Evolutionary conservation across 2,329 filamentous ascomycete species (phyloP).

Genomic region (Verticillium nubilum): DNA sequence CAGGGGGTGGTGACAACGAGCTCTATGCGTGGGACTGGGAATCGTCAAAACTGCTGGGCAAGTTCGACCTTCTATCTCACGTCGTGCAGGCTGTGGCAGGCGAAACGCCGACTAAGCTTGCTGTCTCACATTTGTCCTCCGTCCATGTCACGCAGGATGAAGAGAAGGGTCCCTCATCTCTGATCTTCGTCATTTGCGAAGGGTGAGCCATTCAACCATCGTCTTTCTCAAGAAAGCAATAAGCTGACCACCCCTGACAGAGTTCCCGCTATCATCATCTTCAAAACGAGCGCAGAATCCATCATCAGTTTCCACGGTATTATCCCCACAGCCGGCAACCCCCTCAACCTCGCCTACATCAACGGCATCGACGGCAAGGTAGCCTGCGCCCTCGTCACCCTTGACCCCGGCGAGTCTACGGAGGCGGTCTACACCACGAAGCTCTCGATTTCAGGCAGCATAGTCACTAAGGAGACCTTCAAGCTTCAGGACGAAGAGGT

Average conservation of each 20-base stretch:
- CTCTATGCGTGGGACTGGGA: conserved; percentile 82
- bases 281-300: conserved; percentile 39
- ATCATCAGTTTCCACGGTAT: conserved; percentile 41
- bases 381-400: conserved; percentile 18
- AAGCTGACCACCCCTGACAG: conserved; percentile 24
- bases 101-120: conserved; percentile 28
- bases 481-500: conserved; percentile 5
- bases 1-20: conserved; percentile 78
- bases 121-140: conserved; percentile 39
- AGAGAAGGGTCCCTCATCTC: background rate
- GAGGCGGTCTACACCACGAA: conserved; percentile 11
- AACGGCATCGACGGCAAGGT: conserved; percentile 10
- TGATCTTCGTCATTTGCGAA: conserved; percentile 36
- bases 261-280: conserved; percentile 59
- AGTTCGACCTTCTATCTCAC: conserved; percentile 41
- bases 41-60: conserved; percentile 45
- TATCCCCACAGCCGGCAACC: conserved; percentile 58
- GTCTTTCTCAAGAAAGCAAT: background rate
- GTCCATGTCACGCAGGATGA: conserved; percentile 8
- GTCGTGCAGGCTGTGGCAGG: conserved; percentile 29
- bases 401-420: conserved; percentile 26
- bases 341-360: conserved; percentile 46
- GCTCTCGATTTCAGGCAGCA: background rate
- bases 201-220: conserved; percentile 28
- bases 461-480: background rate